Percentiles rank a stretch among this genome's conserved stretches.
phyloP scores from a whole-genome alignment of 1,284 basidiomycete species.

The Ustanciosporium gigantosporum region DNA sequence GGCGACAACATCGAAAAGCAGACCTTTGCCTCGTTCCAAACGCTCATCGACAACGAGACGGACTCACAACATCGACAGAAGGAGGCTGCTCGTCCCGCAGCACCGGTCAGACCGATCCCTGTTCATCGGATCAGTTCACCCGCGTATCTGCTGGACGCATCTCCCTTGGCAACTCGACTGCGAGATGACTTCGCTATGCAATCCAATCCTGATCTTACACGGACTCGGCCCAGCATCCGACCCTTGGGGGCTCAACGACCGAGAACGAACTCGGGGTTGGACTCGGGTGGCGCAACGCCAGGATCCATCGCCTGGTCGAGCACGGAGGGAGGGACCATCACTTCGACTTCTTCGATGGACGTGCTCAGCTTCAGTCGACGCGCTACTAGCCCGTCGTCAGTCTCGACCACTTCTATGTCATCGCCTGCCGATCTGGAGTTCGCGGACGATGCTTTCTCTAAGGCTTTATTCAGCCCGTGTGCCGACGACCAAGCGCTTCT shows the following conservation, averaged over 20 bases:
- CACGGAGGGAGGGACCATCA: no score
- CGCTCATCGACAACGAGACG: conserved; percentile 29
- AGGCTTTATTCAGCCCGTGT: conserved; percentile 27
- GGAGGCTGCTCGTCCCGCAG: conserved; percentile 2
- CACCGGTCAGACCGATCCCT: conserved; percentile 9
- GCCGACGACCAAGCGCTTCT: conserved; percentile 16
- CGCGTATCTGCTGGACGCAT: conserved; percentile 34
- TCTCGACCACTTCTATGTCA: conserved; percentile 24
- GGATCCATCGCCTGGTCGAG: no score
- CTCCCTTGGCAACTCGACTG: conserved; percentile 19
- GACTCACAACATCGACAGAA: conserved; percentile 19
- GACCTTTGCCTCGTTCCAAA: conserved; percentile 8
- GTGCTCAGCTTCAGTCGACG: no score
- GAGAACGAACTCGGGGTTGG: no score
- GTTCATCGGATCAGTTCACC: conserved; percentile 35
- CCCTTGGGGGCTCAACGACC: no score
- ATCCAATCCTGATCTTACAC: not conserved
- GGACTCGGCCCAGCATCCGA: conserved; percentile 12
- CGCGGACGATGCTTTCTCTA: conserved; percentile 4
- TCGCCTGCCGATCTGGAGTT: conserved; percentile 16
- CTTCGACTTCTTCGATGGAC: no score
- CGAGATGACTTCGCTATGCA: not conserved
- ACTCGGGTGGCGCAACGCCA: no score
- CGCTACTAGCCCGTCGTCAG: conserved; percentile 12
- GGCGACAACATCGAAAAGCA: no score